Base-by-base conservation (phyloP, 371 early-diverging fungal genomes). In the Mucor lusitanicus region DNA sequence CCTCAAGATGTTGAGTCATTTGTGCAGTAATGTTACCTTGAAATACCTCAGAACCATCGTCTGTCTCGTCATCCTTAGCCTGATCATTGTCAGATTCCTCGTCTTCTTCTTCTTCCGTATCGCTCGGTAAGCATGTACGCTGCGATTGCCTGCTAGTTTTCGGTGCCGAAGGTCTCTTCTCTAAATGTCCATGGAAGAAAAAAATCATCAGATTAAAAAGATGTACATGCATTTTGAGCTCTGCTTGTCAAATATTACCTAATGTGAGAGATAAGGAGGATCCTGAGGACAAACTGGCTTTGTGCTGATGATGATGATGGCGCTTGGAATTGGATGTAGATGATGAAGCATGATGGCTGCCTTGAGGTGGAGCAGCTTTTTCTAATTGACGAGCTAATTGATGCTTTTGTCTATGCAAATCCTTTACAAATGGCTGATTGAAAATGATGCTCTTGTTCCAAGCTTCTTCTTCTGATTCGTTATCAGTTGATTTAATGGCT, bases 381-480 rank as follows among this genome's bases (percentile, higher is more conserved):
- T 56, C 33, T 30, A 32, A 33, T 32, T 28, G 56, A 19, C 33
- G 33, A 32, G 33, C 6, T 33, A 56, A 56, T 56, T 56, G 56
- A 33, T 30, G 33, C 23, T 33, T 59, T 40, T 53, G 37, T 30
- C 55, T 21, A 28, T 61, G 57, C 33, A 67, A 37, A 35, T 57
- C 59, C 15, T 71, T 61, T 40, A 78, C 57, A 58, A 75, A 76
- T 7, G 80, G 68, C 35, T 80, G 80, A 56, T 75, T 73, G 55
- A 80, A 80, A 28, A 80, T 80, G n/a, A 80, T 63, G 59, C 80
- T 80, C 32, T 75, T 77, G 33, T 63, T 61, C 80, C 80, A 80
- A 27, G 78, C 70, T 42, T 78, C 78, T 15, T 39, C 61, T 15
- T 65, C 33, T 35, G 66, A 70, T 15, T 58, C 72, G 3, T 46